Evolutionary conservation across 2,329 filamentous ascomycete species (phyloP).

Genomic region (Neophaeococcomyces aloes): DNA sequence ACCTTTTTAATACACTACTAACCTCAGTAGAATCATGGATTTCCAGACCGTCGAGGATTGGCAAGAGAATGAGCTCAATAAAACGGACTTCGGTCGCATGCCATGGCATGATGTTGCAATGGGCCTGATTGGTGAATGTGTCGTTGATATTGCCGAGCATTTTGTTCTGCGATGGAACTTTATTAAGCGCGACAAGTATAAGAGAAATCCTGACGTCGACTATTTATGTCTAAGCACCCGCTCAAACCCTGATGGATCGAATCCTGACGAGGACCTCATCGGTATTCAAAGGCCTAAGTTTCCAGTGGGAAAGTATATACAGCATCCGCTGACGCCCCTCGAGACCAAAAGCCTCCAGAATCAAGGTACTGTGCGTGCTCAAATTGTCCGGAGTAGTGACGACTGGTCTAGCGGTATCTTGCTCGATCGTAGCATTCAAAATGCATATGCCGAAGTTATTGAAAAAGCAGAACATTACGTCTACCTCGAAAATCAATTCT

Average conservation of each 20-base stretch:
- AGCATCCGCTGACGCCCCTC: conserved; percentile 65
- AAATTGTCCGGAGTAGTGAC: conserved; percentile 77
- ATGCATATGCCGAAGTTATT: conserved; percentile 77
- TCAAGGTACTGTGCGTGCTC: conserved; percentile 66
- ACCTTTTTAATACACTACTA: not conserved
- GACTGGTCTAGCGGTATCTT: conserved; percentile 93
- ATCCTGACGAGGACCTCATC: conserved; percentile 64
- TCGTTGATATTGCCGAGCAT: conserved; percentile 91
- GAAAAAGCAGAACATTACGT: conserved; percentile 80
- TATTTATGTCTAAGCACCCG: conserved; percentile 75
- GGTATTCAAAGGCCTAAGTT: conserved; percentile 82
- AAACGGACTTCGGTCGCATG: conserved; percentile 88
- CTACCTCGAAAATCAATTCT: conserved; percentile 98
- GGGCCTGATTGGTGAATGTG: conserved; percentile 77
- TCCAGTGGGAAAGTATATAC: conserved; percentile 75
- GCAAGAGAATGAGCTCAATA: conserved; percentile 86
- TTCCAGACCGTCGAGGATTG: conserved; percentile 85
- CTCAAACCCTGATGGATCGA: conserved; percentile 43
- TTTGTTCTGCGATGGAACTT: conserved; percentile 96
- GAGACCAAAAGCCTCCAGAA: conserved; percentile 52
- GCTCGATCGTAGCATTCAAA: conserved; percentile 74
- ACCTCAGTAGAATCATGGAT: conserved; percentile 62
- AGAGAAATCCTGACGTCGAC: conserved; percentile 70
- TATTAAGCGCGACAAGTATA: conserved; percentile 94
- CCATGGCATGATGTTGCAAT: conserved; percentile 96